phyloP scores from a whole-genome alignment of 345 rosid species.

The Arabidopsis thaliana region TAIR10.1 NC_003070.9:7596001-7596500 shows the following conservation, averaged over 20 bases:
- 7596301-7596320: slow-evolving; percentile 73
- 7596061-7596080: slow-evolving; percentile 57
- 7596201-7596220: slow-evolving; percentile 22
- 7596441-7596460: slow-evolving; percentile 18
- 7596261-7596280: slow-evolving; percentile 9
- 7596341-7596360: slow-evolving; percentile 99
- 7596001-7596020: slow-evolving; percentile 12
- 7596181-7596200: neutral
- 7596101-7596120: slow-evolving; percentile 84
- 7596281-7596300: neutral
- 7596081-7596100: slow-evolving; percentile 75
- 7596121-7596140: slow-evolving; percentile 72
- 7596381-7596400: slow-evolving; percentile 95
- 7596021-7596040: slow-evolving; percentile 56
- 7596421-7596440: slow-evolving; percentile 67
- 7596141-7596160: slow-evolving; percentile 34
- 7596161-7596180: slow-evolving; percentile 18
- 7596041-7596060: slow-evolving; percentile 54
- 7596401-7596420: slow-evolving; percentile 90
- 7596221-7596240: neutral
- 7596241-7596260: slow-evolving; percentile 1
- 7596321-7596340: slow-evolving; percentile 96
- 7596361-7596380: slow-evolving; percentile 95
- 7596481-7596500: slow-evolving; percentile 15
- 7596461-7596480: slow-evolving; percentile 21